These are phyloP conservation scores for Aphanomyces stellatus DNA, from an alignment of 352 stramenopile genomes.

Conservation along the genomic window DNA sequence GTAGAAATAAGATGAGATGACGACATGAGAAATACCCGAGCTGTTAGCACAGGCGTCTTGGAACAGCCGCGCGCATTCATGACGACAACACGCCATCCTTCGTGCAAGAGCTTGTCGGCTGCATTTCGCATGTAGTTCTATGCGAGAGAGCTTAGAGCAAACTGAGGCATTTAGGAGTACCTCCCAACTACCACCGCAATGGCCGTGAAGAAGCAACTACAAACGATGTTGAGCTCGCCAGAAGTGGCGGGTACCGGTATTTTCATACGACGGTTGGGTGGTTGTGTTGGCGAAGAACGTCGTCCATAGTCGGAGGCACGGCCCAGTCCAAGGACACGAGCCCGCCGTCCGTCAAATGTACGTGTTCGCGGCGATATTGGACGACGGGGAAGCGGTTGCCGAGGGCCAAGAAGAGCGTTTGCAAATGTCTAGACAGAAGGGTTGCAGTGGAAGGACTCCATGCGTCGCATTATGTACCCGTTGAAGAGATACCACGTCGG, in stretches of 20 bases:
- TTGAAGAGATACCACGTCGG: slow-evolving; percentile 20
- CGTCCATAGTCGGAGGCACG: slow-evolving; percentile 23
- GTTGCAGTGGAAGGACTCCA: neutral
- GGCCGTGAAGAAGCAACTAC: slow-evolving; percentile 42
- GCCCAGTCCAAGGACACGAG: slow-evolving; percentile 74
- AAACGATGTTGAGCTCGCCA: slow-evolving; percentile 26
- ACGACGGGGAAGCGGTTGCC: slow-evolving; percentile 22
- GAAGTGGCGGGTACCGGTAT: slow-evolving; percentile 28
- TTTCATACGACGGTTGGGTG: slow-evolving; percentile 12
- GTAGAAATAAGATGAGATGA: slow-evolving; percentile 12
- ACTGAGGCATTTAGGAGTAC: neutral
- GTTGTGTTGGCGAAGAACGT: neutral
- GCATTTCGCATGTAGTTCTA: slow-evolving; percentile 53
- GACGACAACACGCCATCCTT: slow-evolving; percentile 63
- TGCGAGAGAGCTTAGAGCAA: neutral
- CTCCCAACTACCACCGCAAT: slow-evolving; percentile 44
- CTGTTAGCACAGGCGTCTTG: slow-evolving; percentile 43
- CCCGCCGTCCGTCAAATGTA: slow-evolving; percentile 54
- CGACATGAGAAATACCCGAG: slow-evolving; percentile 6
- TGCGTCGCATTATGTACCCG: no score
- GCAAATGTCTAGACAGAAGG: neutral
- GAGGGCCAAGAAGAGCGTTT: slow-evolving; percentile 3
- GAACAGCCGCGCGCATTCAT: slow-evolving; percentile 64
- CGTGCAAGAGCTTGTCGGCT: slow-evolving; percentile 28
- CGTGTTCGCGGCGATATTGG: slow-evolving; percentile 44